A percentile compares a stretch with the other conserved stretches of the same genome.
Conservation (phyloP, 768 basidiomycete genomes). For the Gymnopilus junonius region DNA sequence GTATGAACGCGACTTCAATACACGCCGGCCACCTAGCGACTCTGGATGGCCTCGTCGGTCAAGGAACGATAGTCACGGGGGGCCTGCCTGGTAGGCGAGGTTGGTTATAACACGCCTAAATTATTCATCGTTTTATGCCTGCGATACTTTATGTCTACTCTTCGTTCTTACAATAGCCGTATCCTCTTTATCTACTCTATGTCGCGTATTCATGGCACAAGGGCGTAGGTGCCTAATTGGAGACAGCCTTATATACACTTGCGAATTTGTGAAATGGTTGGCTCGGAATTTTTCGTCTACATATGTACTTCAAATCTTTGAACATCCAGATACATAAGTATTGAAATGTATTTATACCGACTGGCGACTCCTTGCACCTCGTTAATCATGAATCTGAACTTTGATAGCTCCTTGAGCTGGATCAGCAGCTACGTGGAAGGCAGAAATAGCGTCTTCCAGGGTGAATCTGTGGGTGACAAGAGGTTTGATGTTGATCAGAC, state of each 20-base stretch:
- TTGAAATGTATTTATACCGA: not conserved
- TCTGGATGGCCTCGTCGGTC: conserved; percentile 61
- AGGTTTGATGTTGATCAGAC: conserved; percentile 73
- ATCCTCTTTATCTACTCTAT: not conserved
- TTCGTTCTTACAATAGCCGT: conserved; percentile 1
- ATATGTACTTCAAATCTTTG: not conserved
- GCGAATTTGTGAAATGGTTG: not conserved
- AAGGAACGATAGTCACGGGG: conserved; percentile 33
- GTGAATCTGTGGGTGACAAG: conserved; percentile 79
- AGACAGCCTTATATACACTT: not conserved
- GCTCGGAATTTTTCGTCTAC: not conserved
- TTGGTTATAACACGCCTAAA: conserved; percentile 15
- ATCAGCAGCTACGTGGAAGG: conserved; percentile 80
- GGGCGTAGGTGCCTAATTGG: not conserved
- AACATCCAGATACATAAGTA: not conserved
- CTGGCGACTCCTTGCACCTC: not conserved
- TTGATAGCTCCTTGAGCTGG: conserved; percentile 71
- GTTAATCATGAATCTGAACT: conserved; percentile 63
- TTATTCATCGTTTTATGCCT: conserved; percentile 11
- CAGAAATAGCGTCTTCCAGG: conserved; percentile 73
- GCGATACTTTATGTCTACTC: conserved; percentile 10
- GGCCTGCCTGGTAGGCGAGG: conserved; percentile 24
- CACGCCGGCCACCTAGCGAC: conserved; percentile 51
- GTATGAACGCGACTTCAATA: conserved; percentile 24
- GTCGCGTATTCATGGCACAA: not conserved